A percentile compares a stretch with the other conserved stretches of the same genome.
Evolutionary conservation across 176 grass and related monocot genomes (phyloP).

Genomic region (Hsuehochloa calcarea): DNA sequence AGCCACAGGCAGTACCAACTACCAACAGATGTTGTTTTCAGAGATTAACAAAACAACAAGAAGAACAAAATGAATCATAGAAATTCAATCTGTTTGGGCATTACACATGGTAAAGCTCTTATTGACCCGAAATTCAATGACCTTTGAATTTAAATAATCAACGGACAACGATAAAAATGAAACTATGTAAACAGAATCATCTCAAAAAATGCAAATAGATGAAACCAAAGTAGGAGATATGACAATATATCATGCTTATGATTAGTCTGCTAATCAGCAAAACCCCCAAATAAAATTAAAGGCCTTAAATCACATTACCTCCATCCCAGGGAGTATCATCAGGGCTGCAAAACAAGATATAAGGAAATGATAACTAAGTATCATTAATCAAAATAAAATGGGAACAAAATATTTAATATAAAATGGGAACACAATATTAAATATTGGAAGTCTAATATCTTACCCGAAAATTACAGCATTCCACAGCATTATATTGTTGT

Average conservation of each 20-base stretch:
- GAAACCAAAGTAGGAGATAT: slow-evolving; percentile 3
- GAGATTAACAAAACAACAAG: not conserved
- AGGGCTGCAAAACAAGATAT: slow-evolving; percentile 43
- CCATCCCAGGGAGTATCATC: slow-evolving; percentile 69
- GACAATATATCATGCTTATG: not conserved
- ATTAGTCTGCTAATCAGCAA: slow-evolving; percentile 4
- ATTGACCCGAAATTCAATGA: not conserved
- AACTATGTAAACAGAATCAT: not conserved
- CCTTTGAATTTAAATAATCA: not conserved
- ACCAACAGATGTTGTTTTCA: not conserved
- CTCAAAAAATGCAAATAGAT: not conserved
- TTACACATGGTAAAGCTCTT: not conserved
- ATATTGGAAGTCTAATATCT: not conserved
- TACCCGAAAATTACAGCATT: slow-evolving; percentile 56
- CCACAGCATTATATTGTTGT: slow-evolving; percentile 58
- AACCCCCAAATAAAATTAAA: not conserved
- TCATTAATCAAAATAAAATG: not conserved
- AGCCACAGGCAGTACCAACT: not conserved
- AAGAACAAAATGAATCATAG: not conserved
- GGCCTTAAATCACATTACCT: slow-evolving; percentile 29
- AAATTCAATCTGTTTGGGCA: not conserved
- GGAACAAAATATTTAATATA: not conserved
- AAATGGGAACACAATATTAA: not conserved
- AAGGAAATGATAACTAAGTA: not conserved
- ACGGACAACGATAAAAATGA: not conserved